A percentile compares a stretch with the other conserved stretches of the same genome.
Evolutionary conservation across 306 rosid species (phyloP).

Genomic region (Aeschynomene evenia): DNA sequence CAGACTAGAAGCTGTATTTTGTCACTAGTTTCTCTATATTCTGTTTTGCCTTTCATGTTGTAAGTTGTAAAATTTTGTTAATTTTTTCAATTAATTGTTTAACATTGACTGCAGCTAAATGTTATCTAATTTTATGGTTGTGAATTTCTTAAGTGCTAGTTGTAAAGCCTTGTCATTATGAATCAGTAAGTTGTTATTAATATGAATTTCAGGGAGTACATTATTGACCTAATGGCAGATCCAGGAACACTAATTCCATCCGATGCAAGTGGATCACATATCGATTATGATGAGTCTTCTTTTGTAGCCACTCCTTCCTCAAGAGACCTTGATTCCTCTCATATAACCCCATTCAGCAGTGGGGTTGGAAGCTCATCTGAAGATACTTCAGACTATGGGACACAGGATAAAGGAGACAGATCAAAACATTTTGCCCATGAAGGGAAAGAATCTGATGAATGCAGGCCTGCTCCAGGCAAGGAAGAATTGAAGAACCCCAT

Average conservation of each 20-base stretch:
- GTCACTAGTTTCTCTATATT: slow-evolving; percentile 6
- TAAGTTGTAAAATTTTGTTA: neutral
- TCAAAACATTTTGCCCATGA: slow-evolving; percentile 41
- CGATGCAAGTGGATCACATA: slow-evolving; percentile 72
- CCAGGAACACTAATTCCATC: slow-evolving; percentile 98
- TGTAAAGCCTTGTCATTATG: slow-evolving; percentile 29
- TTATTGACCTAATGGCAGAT: slow-evolving; percentile 97
- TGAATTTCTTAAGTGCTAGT: slow-evolving; percentile 22
- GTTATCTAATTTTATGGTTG: slow-evolving; percentile 22
- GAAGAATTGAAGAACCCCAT: slow-evolving; percentile 48
- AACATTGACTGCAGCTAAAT: neutral
- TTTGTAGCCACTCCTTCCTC: slow-evolving; percentile 68
- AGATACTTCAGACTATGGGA: slow-evolving; percentile 58
- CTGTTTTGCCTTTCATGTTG: slow-evolving; percentile 6
- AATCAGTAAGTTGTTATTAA: slow-evolving; percentile 35
- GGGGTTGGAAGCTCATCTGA: slow-evolving; percentile 80
- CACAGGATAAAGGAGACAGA: slow-evolving; percentile 51
- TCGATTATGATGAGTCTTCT: slow-evolving; percentile 64
- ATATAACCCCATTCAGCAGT: slow-evolving; percentile 69
- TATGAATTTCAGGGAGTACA: slow-evolving; percentile 88
- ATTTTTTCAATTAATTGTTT: slow-evolving; percentile 13
- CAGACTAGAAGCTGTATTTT: neutral
- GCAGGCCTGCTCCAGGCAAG: slow-evolving; percentile 31
- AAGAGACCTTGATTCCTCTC: slow-evolving; percentile 84
- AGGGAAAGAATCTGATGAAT: slow-evolving; percentile 55